Conservation (phyloP, 164 flowering plant genomes). For the Pachysandra terminalis region DNA sequence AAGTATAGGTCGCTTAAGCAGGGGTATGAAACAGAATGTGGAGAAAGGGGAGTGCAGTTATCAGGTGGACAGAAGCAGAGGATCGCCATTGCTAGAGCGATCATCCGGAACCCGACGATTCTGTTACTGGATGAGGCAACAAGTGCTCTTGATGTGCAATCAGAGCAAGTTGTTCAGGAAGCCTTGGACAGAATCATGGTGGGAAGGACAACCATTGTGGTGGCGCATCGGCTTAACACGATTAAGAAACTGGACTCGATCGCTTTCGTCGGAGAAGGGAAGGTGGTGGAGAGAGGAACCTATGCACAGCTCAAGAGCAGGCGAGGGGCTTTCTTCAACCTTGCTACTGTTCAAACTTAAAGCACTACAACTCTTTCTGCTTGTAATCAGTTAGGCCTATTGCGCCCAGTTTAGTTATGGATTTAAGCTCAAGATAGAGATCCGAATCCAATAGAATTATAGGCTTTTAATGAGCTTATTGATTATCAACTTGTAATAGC, state of each 20-base stretch:
- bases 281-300: constrained; percentile 67
- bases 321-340: constrained; percentile 73
- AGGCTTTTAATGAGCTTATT: too few relatives aligned
- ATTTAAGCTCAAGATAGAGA: too few relatives aligned
- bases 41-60: constrained; percentile 85
- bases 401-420: too few relatives aligned
- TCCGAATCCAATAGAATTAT: too few relatives aligned
- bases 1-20: constrained; percentile 61
- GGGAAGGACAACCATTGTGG: constrained; percentile 73
- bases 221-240: constrained; percentile 90
- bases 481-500: too few relatives aligned
- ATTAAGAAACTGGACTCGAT: constrained; percentile 67
- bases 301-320: constrained; percentile 59
- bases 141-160: constrained; percentile 83
- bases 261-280: constrained; percentile 75
- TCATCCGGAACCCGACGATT: constrained; percentile 65
- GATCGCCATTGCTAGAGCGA: constrained; percentile 86
- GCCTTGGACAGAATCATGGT: constrained; percentile 77
- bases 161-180: constrained; percentile 85
- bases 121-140: constrained; percentile 89
- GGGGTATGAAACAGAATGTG: constrained; percentile 84
- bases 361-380: neutral
- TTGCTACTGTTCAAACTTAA: constrained; percentile 44
- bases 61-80: constrained; percentile 96
- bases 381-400: too few relatives aligned